These are phyloP conservation scores for Tolypocladium tropicale DNA, from an alignment of 2,329 filamentous ascomycete species.

Conservation along the genomic window DNA sequence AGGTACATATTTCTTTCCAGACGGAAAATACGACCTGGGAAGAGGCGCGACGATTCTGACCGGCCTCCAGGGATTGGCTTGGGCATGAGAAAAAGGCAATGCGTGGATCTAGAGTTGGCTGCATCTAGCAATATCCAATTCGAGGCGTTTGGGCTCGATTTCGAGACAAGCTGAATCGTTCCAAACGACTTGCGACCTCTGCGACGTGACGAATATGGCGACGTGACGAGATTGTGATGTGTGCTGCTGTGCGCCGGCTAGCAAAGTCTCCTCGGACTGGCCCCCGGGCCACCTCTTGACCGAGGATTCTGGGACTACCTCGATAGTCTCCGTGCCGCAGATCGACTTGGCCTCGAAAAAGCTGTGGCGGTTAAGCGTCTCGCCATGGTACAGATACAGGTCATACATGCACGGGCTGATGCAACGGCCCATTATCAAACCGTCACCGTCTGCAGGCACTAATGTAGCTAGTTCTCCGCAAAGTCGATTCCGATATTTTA, in stretches of 20 bases:
- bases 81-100: slow-evolving; percentile 26
- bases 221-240: slow-evolving; percentile 16
- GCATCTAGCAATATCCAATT: slow-evolving; percentile 34
- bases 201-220: slow-evolving; percentile 3
- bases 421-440: not conserved
- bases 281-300: slow-evolving; percentile 24
- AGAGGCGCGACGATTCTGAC: slow-evolving; percentile 6
- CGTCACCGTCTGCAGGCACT: not conserved
- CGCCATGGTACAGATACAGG: slow-evolving; percentile 58
- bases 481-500: not conserved
- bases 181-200: not conserved
- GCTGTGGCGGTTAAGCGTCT: slow-evolving; percentile 44
- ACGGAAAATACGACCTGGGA: not conserved
- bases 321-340: slow-evolving; percentile 50
- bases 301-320: slow-evolving; percentile 46
- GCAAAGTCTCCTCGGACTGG: slow-evolving; percentile 44
- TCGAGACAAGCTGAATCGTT: slow-evolving; percentile 23
- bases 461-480: not conserved
- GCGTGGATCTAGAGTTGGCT: slow-evolving; percentile 32
- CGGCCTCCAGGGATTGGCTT: slow-evolving; percentile 18
- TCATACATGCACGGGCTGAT: slow-evolving; percentile 33
- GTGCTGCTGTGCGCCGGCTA: slow-evolving; percentile 32
- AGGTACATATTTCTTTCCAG: not conserved
- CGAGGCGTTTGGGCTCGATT: slow-evolving; percentile 36
- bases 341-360: slow-evolving; percentile 51